Evolutionary conservation across 495 filamentous ascomycete species (phyloP).

Genomic region (Echria macrotheca): DNA sequence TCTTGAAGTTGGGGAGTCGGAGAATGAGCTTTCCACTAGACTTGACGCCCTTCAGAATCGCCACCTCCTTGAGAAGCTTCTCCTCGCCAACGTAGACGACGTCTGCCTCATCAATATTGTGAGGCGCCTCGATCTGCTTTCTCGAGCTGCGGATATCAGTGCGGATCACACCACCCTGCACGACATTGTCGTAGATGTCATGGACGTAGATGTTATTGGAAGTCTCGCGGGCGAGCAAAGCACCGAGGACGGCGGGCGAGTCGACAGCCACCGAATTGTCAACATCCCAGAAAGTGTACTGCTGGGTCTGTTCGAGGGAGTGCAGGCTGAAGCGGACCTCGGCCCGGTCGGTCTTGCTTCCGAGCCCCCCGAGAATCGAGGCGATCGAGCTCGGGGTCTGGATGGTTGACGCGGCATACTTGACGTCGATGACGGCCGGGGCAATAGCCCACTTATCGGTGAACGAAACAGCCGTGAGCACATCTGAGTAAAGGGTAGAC

Average conservation of each 20-base stretch:
- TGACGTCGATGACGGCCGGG: constrained; percentile 69
- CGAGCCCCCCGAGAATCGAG: constrained; percentile 54
- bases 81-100: constrained; percentile 71
- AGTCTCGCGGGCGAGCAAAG: constrained; percentile 68
- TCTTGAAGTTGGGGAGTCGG: constrained; percentile 69
- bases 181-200: constrained; percentile 74
- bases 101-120: constrained; percentile 72
- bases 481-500: constrained; percentile 83
- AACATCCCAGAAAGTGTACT: constrained; percentile 92
- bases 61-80: constrained; percentile 70
- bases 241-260: constrained; percentile 62
- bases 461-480: constrained; percentile 78
- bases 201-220: constrained; percentile 71
- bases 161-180: constrained; percentile 78
- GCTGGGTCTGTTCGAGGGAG: constrained; percentile 49
- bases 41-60: constrained; percentile 66
- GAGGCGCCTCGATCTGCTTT: constrained; percentile 78
- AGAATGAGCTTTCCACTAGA: constrained; percentile 66
- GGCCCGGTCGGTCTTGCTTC: constrained; percentile 51
- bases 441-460: constrained; percentile 55
- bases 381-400: constrained; percentile 72
- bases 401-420: constrained; percentile 74
- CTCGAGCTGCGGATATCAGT: constrained; percentile 81
- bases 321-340: constrained; percentile 43
- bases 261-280: constrained; percentile 64